Evolutionary conservation across 306 rosid species (phyloP).

Genomic region (Acmispon strigosus): DNA sequence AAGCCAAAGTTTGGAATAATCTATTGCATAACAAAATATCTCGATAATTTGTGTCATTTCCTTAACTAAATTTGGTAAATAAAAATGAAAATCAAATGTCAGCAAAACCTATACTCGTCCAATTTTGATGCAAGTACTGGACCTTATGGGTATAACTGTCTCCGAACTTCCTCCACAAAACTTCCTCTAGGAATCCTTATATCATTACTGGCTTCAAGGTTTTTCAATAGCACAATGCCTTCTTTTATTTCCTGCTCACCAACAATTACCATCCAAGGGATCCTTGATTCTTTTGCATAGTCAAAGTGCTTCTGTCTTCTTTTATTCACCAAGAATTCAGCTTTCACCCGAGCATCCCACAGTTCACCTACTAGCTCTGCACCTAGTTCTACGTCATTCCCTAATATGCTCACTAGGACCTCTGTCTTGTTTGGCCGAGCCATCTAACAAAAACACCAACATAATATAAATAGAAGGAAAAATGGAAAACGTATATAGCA

Average conservation of each 20-base stretch:
- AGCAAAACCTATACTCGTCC: background rate
- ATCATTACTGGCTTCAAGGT: slow-evolving; percentile 36
- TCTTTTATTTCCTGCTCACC: slow-evolving; percentile 68
- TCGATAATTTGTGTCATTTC: background rate
- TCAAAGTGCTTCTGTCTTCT: slow-evolving; percentile 60
- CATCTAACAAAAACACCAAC: slow-evolving; percentile 37
- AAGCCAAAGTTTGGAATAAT: background rate
- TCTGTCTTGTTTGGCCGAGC: slow-evolving; percentile 78
- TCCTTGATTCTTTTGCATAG: slow-evolving; percentile 63
- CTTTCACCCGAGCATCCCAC: slow-evolving; percentile 56
- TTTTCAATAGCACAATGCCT: slow-evolving; percentile 57
- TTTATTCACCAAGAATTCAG: slow-evolving; percentile 63
- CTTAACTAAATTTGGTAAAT: background rate
- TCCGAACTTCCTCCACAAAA: slow-evolving; percentile 57
- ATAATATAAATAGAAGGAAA: background rate
- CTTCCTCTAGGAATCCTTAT: slow-evolving; percentile 34
- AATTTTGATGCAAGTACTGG: background rate
- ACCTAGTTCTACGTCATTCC: slow-evolving; percentile 59
- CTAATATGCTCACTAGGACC: slow-evolving; percentile 69
- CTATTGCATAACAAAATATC: background rate
- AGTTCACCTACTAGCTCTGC: slow-evolving; percentile 70
- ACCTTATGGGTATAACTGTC: slow-evolving; percentile 33
- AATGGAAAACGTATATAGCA: background rate
- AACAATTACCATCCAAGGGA: slow-evolving; percentile 81
- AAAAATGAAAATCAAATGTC: background rate